These are phyloP conservation scores for Aspergillus sp. DNA, from an alignment of 2,329 filamentous ascomycete species.

Conservation along the genomic window DNA sequence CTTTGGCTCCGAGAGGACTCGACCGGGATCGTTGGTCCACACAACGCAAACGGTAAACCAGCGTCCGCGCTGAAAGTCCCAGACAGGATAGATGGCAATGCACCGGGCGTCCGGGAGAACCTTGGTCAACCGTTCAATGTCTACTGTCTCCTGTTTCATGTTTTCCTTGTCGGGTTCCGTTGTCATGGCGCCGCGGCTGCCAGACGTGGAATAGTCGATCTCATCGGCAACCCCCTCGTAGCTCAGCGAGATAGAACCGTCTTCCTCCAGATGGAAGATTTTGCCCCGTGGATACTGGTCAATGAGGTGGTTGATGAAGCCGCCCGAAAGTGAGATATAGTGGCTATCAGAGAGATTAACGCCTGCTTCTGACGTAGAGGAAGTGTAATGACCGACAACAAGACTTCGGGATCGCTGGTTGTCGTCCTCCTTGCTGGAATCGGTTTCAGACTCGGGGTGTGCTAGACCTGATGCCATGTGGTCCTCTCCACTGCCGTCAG, in stretches of 20 bases:
- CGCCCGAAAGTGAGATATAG: conserved; percentile 10
- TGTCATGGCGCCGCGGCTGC: conserved; percentile 9
- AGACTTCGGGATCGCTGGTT: neutral
- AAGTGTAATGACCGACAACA: neutral
- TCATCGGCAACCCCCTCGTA: conserved; percentile 26
- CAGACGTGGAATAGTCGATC: conserved; percentile 9
- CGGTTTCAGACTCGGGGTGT: neutral
- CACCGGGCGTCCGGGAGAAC: conserved; percentile 24
- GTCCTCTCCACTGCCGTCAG: neutral
- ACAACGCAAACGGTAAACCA: conserved; percentile 31
- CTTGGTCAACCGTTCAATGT: conserved; percentile 20
- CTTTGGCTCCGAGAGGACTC: conserved; percentile 24
- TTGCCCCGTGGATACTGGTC: conserved; percentile 27
- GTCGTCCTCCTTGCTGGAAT: neutral
- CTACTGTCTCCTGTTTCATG: conserved; percentile 10
- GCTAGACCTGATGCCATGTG: neutral
- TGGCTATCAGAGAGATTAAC: conserved; percentile 16
- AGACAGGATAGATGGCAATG: conserved; percentile 33
- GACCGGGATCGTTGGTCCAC: conserved; percentile 27
- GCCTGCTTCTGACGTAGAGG: neutral
- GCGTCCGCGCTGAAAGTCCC: conserved; percentile 32
- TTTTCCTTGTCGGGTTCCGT: conserved; percentile 19
- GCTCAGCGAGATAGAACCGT: conserved; percentile 27
- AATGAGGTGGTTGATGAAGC: conserved; percentile 24
- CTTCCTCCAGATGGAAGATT: conserved; percentile 29